A percentile compares a stretch with the other conserved stretches of the same genome.
Evolutionary conservation across 2,329 filamentous ascomycete genomes (phyloP).

Genomic region (Monilinia aucupariae): DNA sequence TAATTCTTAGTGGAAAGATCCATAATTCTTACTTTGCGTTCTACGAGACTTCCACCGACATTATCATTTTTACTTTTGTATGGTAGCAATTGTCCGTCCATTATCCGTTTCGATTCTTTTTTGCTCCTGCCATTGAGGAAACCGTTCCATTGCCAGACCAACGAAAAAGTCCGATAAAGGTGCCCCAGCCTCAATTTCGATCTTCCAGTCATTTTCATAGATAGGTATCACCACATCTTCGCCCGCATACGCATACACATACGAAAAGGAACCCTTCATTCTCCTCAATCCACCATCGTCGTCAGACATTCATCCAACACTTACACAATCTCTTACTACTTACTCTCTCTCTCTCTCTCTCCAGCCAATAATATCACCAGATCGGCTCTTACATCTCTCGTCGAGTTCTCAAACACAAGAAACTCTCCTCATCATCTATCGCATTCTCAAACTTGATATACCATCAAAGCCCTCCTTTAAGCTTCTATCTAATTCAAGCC

Average conservation of each 20-base stretch:
- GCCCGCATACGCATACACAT: neutral
- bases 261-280: neutral
- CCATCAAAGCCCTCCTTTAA: slow-evolving; percentile 2
- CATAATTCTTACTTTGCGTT: slow-evolving; percentile 10
- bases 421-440: neutral
- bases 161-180: neutral
- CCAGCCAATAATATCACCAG: neutral
- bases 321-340: neutral
- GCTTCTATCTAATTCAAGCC: neutral
- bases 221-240: neutral
- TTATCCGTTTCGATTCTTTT: neutral
- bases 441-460: slow-evolving; percentile 9
- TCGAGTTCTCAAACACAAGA: neutral
- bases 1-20: neutral
- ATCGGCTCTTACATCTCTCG: neutral
- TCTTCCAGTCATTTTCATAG: slow-evolving; percentile 2
- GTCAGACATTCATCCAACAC: neutral
- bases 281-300: neutral
- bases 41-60: neutral
- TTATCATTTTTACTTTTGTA: neutral
- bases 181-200: neutral
- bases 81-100: neutral
- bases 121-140: neutral
- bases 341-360: neutral
- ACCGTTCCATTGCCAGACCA: neutral